A percentile compares a stretch with the other conserved stretches of the same genome.
These are phyloP conservation scores for Chlorociboria aeruginascens DNA, from an alignment of 495 filamentous ascomycete species.

Conservation along the genomic window DNA sequence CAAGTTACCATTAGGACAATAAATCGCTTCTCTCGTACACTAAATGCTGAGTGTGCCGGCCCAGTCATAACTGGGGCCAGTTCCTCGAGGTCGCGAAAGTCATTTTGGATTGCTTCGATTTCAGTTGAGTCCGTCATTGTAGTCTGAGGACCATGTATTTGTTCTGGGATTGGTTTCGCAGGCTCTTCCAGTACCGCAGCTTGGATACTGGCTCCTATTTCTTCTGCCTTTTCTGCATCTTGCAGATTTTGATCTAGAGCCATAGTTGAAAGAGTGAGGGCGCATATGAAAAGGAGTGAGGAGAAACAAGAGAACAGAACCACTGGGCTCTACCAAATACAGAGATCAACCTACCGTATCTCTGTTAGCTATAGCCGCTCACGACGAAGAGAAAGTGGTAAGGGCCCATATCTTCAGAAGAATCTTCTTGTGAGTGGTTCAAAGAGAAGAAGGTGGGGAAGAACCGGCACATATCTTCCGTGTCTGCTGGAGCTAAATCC, in stretches of 20 bases:
- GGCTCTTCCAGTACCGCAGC: constrained; percentile 4
- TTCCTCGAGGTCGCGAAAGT: constrained; percentile 10
- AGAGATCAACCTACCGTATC: too few relatives aligned
- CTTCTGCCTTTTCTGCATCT: constrained; percentile 11
- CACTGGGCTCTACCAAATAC: too few relatives aligned
- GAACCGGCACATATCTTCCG: too few relatives aligned
- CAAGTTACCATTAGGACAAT: constrained; percentile 45
- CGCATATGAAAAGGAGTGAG: neutral
- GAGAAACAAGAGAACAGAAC: neutral
- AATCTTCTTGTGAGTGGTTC: too few relatives aligned
- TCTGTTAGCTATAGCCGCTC: too few relatives aligned
- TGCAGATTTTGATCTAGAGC: constrained; percentile 5
- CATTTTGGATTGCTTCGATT: constrained; percentile 4
- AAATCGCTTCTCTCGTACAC: constrained; percentile 23
- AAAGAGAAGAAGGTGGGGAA: too few relatives aligned
- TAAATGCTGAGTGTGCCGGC: constrained; percentile 18
- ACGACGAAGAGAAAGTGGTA: too few relatives aligned
- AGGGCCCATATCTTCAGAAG: too few relatives aligned
- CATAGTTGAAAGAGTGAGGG: constrained; percentile 9
- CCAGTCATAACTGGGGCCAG: constrained; percentile 10
- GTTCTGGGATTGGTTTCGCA: neutral
- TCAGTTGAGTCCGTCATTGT: neutral
- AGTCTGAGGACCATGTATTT: neutral
- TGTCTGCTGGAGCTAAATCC: too few relatives aligned
- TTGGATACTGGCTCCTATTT: constrained; percentile 7